Evolutionary conservation across 139 green algal genomes (phyloP).

Genomic region (Tetraselmis chui): DNA sequence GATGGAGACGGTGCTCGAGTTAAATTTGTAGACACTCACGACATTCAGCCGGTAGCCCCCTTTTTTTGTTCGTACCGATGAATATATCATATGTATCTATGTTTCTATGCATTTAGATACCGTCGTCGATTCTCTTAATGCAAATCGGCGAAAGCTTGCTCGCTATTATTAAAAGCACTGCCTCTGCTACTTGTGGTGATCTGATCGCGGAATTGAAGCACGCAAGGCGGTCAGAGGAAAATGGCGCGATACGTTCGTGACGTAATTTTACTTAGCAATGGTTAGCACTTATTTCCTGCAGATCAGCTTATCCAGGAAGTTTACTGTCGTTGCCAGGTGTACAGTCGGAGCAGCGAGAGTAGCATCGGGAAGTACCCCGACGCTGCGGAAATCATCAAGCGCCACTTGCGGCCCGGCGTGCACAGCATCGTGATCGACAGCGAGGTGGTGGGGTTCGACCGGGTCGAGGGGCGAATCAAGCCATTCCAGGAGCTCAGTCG

Average conservation of each 20-base stretch:
- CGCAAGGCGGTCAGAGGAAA: too few relatives aligned
- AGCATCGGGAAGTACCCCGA: slow-evolving; percentile 92
- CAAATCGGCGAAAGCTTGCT: too few relatives aligned
- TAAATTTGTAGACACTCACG: slow-evolving; percentile 29
- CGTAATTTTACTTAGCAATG: too few relatives aligned
- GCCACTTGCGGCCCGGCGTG: slow-evolving; percentile 41
- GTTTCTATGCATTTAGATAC: too few relatives aligned
- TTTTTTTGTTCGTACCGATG: background rate
- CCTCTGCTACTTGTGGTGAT: too few relatives aligned
- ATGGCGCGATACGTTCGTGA: too few relatives aligned
- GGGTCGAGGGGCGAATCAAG: slow-evolving; percentile 67
- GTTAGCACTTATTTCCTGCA: too few relatives aligned
- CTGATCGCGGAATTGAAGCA: too few relatives aligned
- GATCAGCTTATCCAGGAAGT: too few relatives aligned
- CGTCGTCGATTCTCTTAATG: too few relatives aligned
- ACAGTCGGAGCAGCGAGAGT: slow-evolving; percentile 83
- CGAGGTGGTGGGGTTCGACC: slow-evolving; percentile 88
- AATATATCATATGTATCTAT: background rate
- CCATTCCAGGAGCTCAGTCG: slow-evolving; percentile 81
- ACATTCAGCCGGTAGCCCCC: slow-evolving; percentile 54
- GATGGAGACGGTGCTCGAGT: background rate
- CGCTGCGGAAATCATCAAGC: slow-evolving; percentile 56
- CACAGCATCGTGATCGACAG: slow-evolving; percentile 81
- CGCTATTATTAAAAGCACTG: too few relatives aligned
- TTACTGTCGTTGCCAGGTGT: too few relatives aligned